Base-by-base conservation (phyloP, 2,329 filamentous ascomycete species). In the Pseudogymnoascus sp. region DNA sequence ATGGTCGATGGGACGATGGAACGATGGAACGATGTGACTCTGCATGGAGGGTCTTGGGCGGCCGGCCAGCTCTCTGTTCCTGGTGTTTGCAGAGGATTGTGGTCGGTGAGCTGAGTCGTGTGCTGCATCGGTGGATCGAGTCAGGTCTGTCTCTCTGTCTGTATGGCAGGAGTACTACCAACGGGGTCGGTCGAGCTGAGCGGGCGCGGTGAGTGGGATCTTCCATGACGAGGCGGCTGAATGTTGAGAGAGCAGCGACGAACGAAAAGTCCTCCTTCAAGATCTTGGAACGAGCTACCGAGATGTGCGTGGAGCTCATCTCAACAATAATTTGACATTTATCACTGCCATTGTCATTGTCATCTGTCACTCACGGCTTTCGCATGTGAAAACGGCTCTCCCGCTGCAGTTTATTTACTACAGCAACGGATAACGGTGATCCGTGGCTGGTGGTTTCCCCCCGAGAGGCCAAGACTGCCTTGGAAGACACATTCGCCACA, bases 41-140 rank as follows among this genome's bases (percentile, higher is more conserved):
- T 33, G 44, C 9, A 7, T 8, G 9, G 44, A 54, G 44, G 26
- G 8, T 31, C 29, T 33, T 17, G 9, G 44, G 44, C 26, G 15
- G n/a, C 44, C 9, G n/a, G n/a, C 44, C 44, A 7, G 10, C n/a
- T 17, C n/a, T 33, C 24, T 11, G 24, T 50, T 26, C 13, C 4
- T 26, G 7, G 24, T 33, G n/a, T 54, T 15, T 31, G n/a, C 10
- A 10, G 9, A 41, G 40, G 26, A 29, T 31, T 33, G 7, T 33
- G 26, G 9, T 54, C 44, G 44, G 44, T 54, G 44, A 54, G 44
- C 44, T 54, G 44, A 54, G 44, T 54, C 44, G 44, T 33, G 44
- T 54, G 44, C 26, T 54, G 44, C 44, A 54, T 54, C 5, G 44
- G 9, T 54, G 26, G 26, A 54, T 54, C 44, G 26, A 54, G 44